Evolutionary conservation across 2,329 filamentous ascomycete species (phyloP).

Genomic region (Cladobotryum protrusum): DNA sequence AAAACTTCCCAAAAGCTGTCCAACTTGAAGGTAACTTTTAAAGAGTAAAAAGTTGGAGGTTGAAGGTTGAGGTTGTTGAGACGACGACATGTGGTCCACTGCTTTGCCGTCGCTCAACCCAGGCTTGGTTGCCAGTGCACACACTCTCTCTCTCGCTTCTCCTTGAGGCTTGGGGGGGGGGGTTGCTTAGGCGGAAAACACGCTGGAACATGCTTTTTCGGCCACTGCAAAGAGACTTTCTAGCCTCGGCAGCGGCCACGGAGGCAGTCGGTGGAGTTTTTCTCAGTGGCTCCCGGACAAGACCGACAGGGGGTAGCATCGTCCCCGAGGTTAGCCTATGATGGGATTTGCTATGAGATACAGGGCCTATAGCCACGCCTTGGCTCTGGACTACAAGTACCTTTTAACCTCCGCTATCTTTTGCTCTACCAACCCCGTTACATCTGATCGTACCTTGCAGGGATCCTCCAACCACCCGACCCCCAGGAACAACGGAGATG

Average conservation of each 20-base stretch:
- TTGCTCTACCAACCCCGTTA: not conserved
- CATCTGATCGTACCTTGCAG: conserved; percentile 10
- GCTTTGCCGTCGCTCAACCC: conserved; percentile 5
- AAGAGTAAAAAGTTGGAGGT: not conserved
- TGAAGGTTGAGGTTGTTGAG: not conserved
- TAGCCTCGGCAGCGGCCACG: conserved; percentile 16
- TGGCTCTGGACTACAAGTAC: not conserved
- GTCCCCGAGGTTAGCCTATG: conserved; percentile 15
- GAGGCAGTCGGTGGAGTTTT: not conserved
- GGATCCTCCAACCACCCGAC: not conserved
- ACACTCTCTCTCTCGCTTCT: not conserved
- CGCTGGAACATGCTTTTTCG: conserved; percentile 7
- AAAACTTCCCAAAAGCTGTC: too few species aligned
- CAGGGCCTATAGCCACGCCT: fast-evolving
- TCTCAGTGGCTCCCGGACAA: not conserved
- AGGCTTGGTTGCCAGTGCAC: conserved; percentile 4
- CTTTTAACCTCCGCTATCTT: conserved; percentile 11
- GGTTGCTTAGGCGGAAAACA: conserved; percentile 1
- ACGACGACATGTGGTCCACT: conserved; percentile 17
- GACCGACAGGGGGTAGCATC: conserved; percentile 3
- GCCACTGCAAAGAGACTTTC: conserved; percentile 9
- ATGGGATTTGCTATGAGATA: conserved; percentile 10
- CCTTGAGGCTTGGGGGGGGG: not conserved
- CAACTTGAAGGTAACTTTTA: not conserved
- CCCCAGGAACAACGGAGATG: conserved; percentile 11